Base-by-base conservation (phyloP, 495 filamentous ascomycete species). In the Podospora bellae-mahoneyi region DNA sequence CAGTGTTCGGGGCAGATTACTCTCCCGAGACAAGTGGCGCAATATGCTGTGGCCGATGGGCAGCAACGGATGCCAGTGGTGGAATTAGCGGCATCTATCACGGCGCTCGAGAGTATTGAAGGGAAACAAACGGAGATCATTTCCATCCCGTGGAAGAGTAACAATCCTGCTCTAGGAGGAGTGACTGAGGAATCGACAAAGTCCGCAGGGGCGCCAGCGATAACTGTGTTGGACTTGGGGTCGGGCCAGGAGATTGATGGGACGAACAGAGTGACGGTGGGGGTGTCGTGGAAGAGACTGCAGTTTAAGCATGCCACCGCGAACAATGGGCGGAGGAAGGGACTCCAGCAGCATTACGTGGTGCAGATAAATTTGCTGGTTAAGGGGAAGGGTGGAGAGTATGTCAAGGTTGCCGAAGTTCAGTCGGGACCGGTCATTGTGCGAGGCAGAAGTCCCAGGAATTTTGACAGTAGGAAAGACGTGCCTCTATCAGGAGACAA, bases 231-330 rank as follows among this genome's bases (percentile, higher is more conserved):
- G 15, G 93, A 96, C 73, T 83, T 94, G 72, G 82, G 80, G 39
- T 86, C 85, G 48, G 90, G 89, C 7, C 91, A 92, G 68, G 82
- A 83, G 65, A 69, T 83, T 1, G 92, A 96, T 60, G 73, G 69
- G 1, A 81, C 90, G 66, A 90, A 93, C 70, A 84, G 90, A 9
- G 87, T 94, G 54, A 90, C 88, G 71, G 87, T 91, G 26, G 91
- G 92, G 2, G 89, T 96, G 55, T 87, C 91, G 19, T 97, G 93
- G 93, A 96, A 96, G 78, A 84, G 93, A 20, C 79, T 97, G 64
- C 93, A 97, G 76, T 97, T 97, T 74, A 91, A 94, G 65, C 92
- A 94, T 60, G 93, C 93, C 3, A 97, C 93, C 6, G 93, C 93
- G 26, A 92, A 92, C 75, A 92, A 92, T 66, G 90, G 90, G 15